Evolutionary conservation across 164 flowering plant species (phyloP), one percentile per base, ranked within the genome.

Genomic region (Vitis riparia): DNA sequence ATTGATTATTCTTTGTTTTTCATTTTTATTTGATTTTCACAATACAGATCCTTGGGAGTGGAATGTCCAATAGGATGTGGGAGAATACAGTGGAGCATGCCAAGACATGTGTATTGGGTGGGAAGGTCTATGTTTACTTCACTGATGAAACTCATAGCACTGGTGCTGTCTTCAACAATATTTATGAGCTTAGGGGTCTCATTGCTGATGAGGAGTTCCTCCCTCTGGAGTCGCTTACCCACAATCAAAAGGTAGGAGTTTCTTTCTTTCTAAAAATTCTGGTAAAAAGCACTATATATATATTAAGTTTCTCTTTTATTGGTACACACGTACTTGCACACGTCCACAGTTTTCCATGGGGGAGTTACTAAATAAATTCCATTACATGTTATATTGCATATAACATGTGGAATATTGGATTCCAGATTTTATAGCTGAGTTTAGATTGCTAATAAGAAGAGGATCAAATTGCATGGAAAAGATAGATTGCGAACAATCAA

Each of bases 1-100:
- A 15, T 13, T 32, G 11, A 60, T 8, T 47, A 44, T 44, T 23
- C 23, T 68, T 51, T 5, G 51, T 48, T 16, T 65, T 63, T 4
- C 64, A 49, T 62, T 32, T 53, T 15, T 11, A 10, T 52, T 30
- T 57, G n/a, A 30, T 50, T 1, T 59, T 70, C n/a, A 16, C 52
- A 15, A n/a, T 73, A 11, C 32, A 86, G 89, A 78, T 86, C 44
- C 84, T 86, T 27, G 89, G 88, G 23, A 83, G 87, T 72, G 89
- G 87, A 68, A 84, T 86, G 91, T 84, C 91, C 14, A 84, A 85
- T 69, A 85, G 86, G 62, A 84, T 82, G 89, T 87, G 91, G 91
- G 91, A 86, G 69, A 86, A 81, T 60, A 83, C 87, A 8, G 83
- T 86, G 63, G 88, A 88, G 67, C 89, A 88, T 73, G 89, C 89